Evolutionary conservation across 192 early-diverging fungal species (phyloP).

Genomic region (Mortierella alpina): DNA sequence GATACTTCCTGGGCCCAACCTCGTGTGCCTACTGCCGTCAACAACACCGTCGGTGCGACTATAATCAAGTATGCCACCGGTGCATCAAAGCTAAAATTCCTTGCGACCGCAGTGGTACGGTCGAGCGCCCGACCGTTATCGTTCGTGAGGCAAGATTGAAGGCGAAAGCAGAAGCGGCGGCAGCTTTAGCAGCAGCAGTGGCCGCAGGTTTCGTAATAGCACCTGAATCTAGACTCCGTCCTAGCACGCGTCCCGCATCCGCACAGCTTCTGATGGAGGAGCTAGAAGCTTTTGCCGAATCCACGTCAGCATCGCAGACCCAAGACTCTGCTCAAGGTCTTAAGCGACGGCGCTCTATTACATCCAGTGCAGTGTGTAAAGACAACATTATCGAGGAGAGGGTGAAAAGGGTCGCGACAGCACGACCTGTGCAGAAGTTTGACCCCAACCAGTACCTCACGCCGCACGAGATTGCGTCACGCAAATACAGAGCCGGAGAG

Average conservation of each 20-base stretch:
- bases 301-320: background rate
- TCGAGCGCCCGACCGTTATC: constrained; percentile 47
- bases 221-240: background rate
- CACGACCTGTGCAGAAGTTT: constrained; percentile 4
- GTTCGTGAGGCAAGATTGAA: constrained; percentile 40
- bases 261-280: too few relatives aligned
- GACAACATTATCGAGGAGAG: constrained; percentile 35
- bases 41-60: constrained; percentile 49
- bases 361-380: constrained; percentile 21
- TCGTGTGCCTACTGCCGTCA: constrained; percentile 43
- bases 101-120: constrained; percentile 45
- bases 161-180: constrained; percentile 28
- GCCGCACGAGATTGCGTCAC: background rate
- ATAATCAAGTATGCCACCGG: constrained; percentile 34
- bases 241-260: too few relatives aligned
- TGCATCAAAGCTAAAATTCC: constrained; percentile 52
- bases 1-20: constrained; percentile 46
- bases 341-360: constrained; percentile 24
- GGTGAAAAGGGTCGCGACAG: constrained; percentile 28
- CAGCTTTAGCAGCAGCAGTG: constrained; percentile 23
- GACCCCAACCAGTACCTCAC: constrained; percentile 7
- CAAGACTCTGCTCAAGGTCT: background rate
- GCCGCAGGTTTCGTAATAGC: constrained; percentile 22
- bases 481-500: background rate
- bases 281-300: too few relatives aligned